A percentile compares a stretch with the other conserved stretches of the same genome.
Evolutionary conservation across 176 grass and related monocot species (phyloP).

Genomic region (Aegilops longissima): DNA sequence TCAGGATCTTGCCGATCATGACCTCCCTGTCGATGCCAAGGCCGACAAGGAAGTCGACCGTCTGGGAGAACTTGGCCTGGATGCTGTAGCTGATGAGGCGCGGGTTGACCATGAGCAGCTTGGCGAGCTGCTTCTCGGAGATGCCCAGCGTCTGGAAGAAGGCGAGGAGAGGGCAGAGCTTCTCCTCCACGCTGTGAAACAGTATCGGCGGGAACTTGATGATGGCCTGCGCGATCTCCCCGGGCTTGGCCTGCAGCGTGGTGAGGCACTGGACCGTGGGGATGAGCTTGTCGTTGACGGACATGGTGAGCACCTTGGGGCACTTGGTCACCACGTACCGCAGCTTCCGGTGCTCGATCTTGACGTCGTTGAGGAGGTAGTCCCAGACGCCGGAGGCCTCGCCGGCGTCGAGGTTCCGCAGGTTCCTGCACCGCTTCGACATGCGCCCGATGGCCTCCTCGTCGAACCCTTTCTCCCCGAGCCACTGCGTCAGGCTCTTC

Average conservation of each 20-base stretch:
- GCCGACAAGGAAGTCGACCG: constrained; percentile 59
- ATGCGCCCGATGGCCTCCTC: constrained; percentile 60
- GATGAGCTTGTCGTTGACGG: constrained; percentile 64
- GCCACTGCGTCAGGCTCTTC: constrained; percentile 54
- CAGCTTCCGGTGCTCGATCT: constrained; percentile 80
- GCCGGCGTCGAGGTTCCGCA: constrained; percentile 50
- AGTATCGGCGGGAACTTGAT: constrained; percentile 86
- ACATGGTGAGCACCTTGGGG: constrained; percentile 83
- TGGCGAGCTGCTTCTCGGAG: constrained; percentile 83
- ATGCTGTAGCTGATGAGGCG: constrained; percentile 98
- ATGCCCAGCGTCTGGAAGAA: constrained; percentile 87
- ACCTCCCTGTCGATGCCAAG: constrained; percentile 75
- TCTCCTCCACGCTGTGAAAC: constrained; percentile 86
- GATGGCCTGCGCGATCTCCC: constrained; percentile 71
- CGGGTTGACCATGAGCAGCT: constrained; percentile 82
- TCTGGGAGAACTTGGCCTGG: constrained; percentile 75
- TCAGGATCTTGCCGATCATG: constrained; percentile 72
- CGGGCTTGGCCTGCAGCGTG: constrained; percentile 70
- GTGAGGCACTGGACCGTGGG: constrained; percentile 88
- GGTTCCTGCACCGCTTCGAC: constrained; percentile 63
- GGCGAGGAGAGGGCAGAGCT: constrained; percentile 87
- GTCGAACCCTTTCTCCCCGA: constrained; percentile 78
- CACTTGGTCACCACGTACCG: constrained; percentile 77
- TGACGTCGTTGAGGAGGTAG: constrained; percentile 60
- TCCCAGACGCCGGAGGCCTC: constrained; percentile 71